Evolutionary conservation across 1,284 basidiomycete species (phyloP), one percentile per base, ranked within the genome.

Genomic region (Pseudozyma thailandica): DNA sequence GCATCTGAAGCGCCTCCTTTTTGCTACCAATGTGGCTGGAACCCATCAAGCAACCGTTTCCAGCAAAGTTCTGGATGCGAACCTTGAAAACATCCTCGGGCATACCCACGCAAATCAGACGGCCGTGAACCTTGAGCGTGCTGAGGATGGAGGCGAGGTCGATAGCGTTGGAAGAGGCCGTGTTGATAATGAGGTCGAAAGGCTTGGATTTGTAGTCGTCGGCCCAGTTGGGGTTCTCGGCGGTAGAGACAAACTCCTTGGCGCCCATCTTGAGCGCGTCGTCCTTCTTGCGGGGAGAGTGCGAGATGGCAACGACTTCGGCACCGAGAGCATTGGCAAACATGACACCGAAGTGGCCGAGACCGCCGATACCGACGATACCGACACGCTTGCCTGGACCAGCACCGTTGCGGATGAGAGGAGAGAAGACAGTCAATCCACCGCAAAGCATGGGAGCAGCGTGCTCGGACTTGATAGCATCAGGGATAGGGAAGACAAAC

Each of bases 401-500:
- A 53, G 86, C 85, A 33, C 87, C 87, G 81, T 89, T 87, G 43
- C 87, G 85, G 49, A 87, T 85, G 7, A 91, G 84, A 3, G 90
- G 89, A 0, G 88, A 89, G 84, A 85, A 90, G 38, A 88, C 86
- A 8, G 90, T 90, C 21, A 90, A 81, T 47, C 90, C 90, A 5
- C 85, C 89, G 76, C 89, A 90, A 28, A 87, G 77, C 79, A 85
- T 83, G 12, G 85, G 85, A 10, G 85, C 85, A 3, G 86, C 88
- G 60, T 88, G 82, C 56, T 87, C 86, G 3, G 87, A 86, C 35
- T 85, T 82, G 53, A 91, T 82, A 10, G 76, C 85, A 5, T 90
- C 87, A 0, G 90, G 90, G 50, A 92, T 87, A 15, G 87, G 86
- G 84, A 91, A 90, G 41, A 90, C 89, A 77, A 89, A 91, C 63